Evolutionary conservation across 192 early-diverging fungal species (phyloP).

Genomic region (Dissophora ornata): DNA sequence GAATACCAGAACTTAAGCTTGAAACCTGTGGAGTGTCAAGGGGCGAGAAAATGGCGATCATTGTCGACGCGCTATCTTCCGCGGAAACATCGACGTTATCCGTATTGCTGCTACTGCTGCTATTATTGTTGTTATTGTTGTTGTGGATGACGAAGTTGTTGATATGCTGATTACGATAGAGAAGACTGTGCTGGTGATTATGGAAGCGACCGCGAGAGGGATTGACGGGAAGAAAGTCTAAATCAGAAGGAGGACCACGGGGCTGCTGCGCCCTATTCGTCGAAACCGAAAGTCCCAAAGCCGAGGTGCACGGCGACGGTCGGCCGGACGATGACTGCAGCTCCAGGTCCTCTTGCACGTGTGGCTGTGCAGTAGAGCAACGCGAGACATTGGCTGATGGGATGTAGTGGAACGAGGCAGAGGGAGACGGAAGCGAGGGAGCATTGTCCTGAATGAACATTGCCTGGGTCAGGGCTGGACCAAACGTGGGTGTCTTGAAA

Average conservation of each 20-base stretch:
- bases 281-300: conserved; percentile 5
- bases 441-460: background rate
- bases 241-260: too few species aligned
- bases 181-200: conserved; percentile 5
- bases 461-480: conserved; percentile 10
- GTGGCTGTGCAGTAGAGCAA: background rate
- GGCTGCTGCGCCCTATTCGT: conserved; percentile 2
- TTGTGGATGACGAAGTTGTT: conserved; percentile 13
- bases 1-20: background rate
- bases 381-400: conserved; percentile 27
- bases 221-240: background rate
- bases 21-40: background rate
- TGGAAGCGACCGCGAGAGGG: conserved; percentile 7
- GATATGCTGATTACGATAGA: background rate
- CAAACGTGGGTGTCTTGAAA: conserved; percentile 50
- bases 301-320: conserved; percentile 24
- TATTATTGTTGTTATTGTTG: background rate
- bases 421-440: conserved; percentile 29
- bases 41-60: background rate
- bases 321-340: background rate
- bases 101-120: too few species aligned
- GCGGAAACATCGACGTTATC: too few species aligned
- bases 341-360: conserved; percentile 4
- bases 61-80: background rate
- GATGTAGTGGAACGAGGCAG: conserved; percentile 26